A percentile compares a stretch with the other conserved stretches of the same genome.
Conservation (phyloP, 805 yeast genomes). For the Metschnikowia gruessii region DNA sequence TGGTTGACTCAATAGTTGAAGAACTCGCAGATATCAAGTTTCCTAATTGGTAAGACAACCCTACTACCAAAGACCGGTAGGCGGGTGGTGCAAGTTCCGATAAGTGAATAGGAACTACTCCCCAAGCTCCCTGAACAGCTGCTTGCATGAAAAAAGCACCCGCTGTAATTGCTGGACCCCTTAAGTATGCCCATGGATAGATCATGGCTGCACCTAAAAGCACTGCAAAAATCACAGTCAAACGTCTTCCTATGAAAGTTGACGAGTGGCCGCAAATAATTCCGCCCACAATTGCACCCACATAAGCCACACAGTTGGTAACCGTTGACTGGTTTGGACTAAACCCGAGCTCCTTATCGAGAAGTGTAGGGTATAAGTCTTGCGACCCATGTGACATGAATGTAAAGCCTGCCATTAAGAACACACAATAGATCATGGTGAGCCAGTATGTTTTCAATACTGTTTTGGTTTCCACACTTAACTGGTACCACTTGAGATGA, state of each 20-base stretch:
- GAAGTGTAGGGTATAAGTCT: slow-evolving; percentile 41
- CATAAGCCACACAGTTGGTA: slow-evolving; percentile 38
- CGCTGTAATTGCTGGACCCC: slow-evolving; percentile 46
- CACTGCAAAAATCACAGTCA: slow-evolving; percentile 31
- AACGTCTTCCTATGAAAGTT: slow-evolving; percentile 38
- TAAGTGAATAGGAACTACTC: slow-evolving; percentile 64
- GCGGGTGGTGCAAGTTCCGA: slow-evolving; percentile 51
- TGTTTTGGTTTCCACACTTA: slow-evolving; percentile 14
- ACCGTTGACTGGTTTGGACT: slow-evolving; percentile 34
- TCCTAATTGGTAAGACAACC: slow-evolving; percentile 63
- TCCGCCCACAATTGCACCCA: slow-evolving; percentile 43
- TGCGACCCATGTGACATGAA: slow-evolving; percentile 46
- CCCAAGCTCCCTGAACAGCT: slow-evolving; percentile 73
- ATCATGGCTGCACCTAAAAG: slow-evolving; percentile 40
- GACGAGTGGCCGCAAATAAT: slow-evolving; percentile 45
- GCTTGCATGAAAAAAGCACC: slow-evolving; percentile 63
- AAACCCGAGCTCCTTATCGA: slow-evolving; percentile 33
- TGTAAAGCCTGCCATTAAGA: slow-evolving; percentile 44
- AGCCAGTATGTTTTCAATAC: slow-evolving; percentile 57
- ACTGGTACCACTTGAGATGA: slow-evolving; percentile 12
- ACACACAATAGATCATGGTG: slow-evolving; percentile 51
- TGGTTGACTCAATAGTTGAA: slow-evolving; percentile 64
- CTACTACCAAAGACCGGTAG: slow-evolving; percentile 13
- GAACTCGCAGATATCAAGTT: slow-evolving; percentile 70
- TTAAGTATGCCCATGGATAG: slow-evolving; percentile 29